Base-by-base conservation (phyloP, 139 green algal species). In the Closterium sp. region DNA sequence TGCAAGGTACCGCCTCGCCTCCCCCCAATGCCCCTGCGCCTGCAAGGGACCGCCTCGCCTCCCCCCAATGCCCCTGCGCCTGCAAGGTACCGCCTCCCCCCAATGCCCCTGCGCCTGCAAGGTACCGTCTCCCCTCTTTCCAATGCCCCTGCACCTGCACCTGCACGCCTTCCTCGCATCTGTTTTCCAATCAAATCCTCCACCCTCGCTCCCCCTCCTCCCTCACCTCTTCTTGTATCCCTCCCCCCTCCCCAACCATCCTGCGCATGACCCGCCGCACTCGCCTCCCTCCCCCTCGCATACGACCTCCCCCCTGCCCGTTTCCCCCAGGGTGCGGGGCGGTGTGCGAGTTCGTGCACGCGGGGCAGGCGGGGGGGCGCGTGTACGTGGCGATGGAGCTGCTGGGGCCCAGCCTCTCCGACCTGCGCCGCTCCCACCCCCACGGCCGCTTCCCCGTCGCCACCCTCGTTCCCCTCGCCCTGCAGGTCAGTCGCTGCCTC, bases 361-460 rank as follows among this genome's bases (percentile, higher is more conserved):
- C 50, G 29, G 93, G 91, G 31, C 17, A 45, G 27, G 70, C 89
- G 28, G 91, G 90, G 27, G 91, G 88, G 30, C 95, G 95, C 89
- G 95, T 94, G 42, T 98, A 94, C 90, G 96, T 98, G 85, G 89
- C 96, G n/a, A 97, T 98, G 96, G 96, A 98, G 94, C 94, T 98
- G 79, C 93, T 97, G 62, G 97, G 97, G 4, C 30, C 90, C 38
- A 98, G 97, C 91, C 90, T 98, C 89, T 96, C 95, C 0, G 94
- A 97, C 28, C 88, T 93, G 19, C 92, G 96, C 42, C 93, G 91
- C 86, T 85, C 29, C 9, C 70, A 88, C 31, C 45, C 73, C 31
- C 94, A 91, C 21, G 93, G 95, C n/a, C 84, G 94, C 24, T 87
- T 97, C 29, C 87, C 92, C 86, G 90, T 93, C 70, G 34, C 50